Evolutionary conservation across 768 basidiomycete species (phyloP).

Genomic region (Phallus indusiatus): DNA sequence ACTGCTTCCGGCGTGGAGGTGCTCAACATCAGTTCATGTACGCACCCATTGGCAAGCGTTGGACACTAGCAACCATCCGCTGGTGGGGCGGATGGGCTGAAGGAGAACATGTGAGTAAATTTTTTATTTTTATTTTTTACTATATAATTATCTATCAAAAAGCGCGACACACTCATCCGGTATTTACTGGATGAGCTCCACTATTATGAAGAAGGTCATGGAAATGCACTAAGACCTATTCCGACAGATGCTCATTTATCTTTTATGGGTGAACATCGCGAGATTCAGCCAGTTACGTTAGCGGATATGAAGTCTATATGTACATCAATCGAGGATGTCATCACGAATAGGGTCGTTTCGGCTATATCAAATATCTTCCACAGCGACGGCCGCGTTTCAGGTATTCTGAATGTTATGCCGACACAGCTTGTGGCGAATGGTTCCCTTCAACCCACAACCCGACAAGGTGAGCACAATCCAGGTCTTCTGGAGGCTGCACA

Average conservation of each 20-base stretch:
- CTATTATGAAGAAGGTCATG: conserved; percentile 19
- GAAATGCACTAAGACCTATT: conserved; percentile 11
- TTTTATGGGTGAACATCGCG: neutral
- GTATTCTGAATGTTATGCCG: neutral
- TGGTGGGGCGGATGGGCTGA: conserved; percentile 37
- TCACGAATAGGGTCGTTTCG: neutral
- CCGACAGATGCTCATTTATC: neutral
- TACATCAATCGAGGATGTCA: neutral
- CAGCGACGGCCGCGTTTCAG: neutral
- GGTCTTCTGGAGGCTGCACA: neutral
- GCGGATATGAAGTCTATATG: neutral
- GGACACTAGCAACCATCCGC: conserved; percentile 25
- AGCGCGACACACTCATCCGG: conserved; percentile 19
- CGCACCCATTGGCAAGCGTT: conserved; percentile 24
- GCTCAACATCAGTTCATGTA: conserved; percentile 11
- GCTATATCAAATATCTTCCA: neutral
- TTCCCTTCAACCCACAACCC: neutral
- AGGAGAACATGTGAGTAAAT: conserved; percentile 25
- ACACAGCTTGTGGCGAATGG: neutral
- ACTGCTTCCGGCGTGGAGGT: conserved; percentile 2
- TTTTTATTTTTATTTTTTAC: neutral
- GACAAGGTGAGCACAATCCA: neutral
- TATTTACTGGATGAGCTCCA: conserved; percentile 23
- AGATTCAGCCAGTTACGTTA: neutral
- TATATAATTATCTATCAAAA: conserved; percentile 1